Evolutionary conservation across 495 filamentous ascomycete species (phyloP), one percentile per base, ranked within the genome.

Genomic region (Aspergillus wentii): DNA sequence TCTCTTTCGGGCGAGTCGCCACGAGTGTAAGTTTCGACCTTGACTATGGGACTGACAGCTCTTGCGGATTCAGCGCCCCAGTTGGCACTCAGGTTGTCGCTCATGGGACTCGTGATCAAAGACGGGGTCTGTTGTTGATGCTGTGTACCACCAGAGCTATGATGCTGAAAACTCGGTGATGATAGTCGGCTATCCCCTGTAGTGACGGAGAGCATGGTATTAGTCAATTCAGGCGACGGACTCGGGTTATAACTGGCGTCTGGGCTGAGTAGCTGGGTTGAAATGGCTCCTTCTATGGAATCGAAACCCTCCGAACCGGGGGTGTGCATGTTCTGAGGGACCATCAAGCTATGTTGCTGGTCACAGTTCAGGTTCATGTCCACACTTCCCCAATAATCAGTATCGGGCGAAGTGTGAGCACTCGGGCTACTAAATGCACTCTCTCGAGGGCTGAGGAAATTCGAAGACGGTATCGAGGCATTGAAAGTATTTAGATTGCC

Each of bases 1-100:
- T 55, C 56, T 22, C 58, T 51, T 27, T 56, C 57, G 4, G 72
- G 72, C 2, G 71, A 76, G 44, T 76, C 72, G 3, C 72, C 72
- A 19, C 71, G 61, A 19, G 62, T 62, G 30, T 64, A 64, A 25
- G 42, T 66, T 22, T 63, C 61, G 8, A 76, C 57, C 11, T 61
- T 71, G 16, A 76, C 53, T 14, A 66, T 64, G 10, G 72, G 72
- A 35, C 71, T 75, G 28, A 60, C 48, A 9, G 60, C 56, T 34
- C 52, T 52, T n/a, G 49, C 51, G 6, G 60, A 59, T 8, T 47
- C 39, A 8, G 51, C 42, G 1, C 16, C 42, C 8, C 36, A 22
- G 5, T 50, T 40, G 8, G 51, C 38, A 7, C 31, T 41, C 7
- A 49, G 31, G 10, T 32, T 49, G 20, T 61, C 52, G 27, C 43